Base-by-base conservation (phyloP, 2,329 filamentous ascomycete species). In the Herpotrichia juniperi region DNA sequence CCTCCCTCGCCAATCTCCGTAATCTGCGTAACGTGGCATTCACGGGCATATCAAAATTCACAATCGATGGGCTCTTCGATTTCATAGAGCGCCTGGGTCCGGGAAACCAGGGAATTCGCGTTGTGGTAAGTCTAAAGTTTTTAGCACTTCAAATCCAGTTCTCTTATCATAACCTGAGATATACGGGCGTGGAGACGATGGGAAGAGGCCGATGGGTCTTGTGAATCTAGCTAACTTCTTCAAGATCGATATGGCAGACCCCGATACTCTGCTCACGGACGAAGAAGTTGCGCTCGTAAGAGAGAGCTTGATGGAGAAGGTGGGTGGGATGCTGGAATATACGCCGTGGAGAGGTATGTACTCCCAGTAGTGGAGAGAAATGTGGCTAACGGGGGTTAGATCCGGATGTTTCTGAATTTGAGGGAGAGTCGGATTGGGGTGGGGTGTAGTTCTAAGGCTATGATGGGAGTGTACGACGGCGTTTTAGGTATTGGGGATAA, bases 21-120 rank as follows among this genome's bases (percentile, higher is more conserved):
- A 74, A 79, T 26, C 70, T 89, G 30, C 80, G 78, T 40, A 75
- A 71, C 3, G 71, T 88, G 6, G 79, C 77, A 4, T 79, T 88
- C 35, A 79, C 77, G 31, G 83, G 81, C 2, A 71, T 81, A 2
- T 85, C 85, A 0, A 68, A 69, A 2, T 87, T 89, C 64, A 82
- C 81, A 0, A 72, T 72, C 2, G 66, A 76, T 4, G 82, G 80
- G 1, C 74, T 88, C 1, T 63, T 78, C 5, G 68, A 73, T 6
- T 79, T 79, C 48, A 67, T 80, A n/a, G 56, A 68, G 1, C 59
- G 65, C 14, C 67, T 81, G 8, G 74, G 67, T 1, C 68, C 69
- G 1, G 70, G 73, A 1, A 79, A 80, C 52, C 64, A 68, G 37
- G 76, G 76, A 14, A 67, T 81, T 12, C 66, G 71, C 1, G 46